These are phyloP conservation scores for Dactylellina sp. DNA, from an alignment of 2,329 filamentous ascomycete species.

Conservation along the genomic window DNA sequence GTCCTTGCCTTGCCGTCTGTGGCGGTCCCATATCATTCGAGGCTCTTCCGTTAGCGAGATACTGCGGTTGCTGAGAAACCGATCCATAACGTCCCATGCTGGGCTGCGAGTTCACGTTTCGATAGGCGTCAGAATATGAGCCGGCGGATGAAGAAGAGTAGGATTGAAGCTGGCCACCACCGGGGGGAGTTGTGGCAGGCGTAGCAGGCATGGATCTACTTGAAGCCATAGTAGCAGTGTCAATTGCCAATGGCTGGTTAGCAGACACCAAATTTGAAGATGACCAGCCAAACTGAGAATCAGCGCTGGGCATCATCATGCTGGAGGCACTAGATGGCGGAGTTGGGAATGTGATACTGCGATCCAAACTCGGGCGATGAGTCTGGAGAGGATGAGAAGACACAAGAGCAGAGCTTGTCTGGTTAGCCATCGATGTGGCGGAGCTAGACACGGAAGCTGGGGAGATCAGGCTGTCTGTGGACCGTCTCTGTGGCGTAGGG, in stretches of 20 bases:
- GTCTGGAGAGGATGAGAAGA: slow-evolving; percentile 75
- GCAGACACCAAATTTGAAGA: slow-evolving; percentile 71
- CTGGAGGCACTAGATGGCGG: slow-evolving; percentile 93
- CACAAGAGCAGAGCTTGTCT: slow-evolving; percentile 69
- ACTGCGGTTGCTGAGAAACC: slow-evolving; percentile 69
- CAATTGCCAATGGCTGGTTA: slow-evolving; percentile 80
- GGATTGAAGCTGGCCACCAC: slow-evolving; percentile 79
- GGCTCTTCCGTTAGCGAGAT: slow-evolving; percentile 71
- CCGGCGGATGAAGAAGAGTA: slow-evolving; percentile 72
- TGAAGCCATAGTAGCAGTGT: slow-evolving; percentile 78
- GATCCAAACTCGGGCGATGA: slow-evolving; percentile 80
- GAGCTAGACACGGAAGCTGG: slow-evolving; percentile 76
- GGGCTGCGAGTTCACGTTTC: slow-evolving; percentile 70
- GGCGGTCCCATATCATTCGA: slow-evolving; percentile 86
- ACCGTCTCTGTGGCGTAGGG: slow-evolving; percentile 68
- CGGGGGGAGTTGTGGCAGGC: slow-evolving; percentile 90
- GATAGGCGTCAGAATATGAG: slow-evolving; percentile 80
- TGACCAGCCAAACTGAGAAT: slow-evolving; percentile 79
- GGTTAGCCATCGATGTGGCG: slow-evolving; percentile 73
- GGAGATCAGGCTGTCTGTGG: slow-evolving; percentile 72
- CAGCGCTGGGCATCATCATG: slow-evolving; percentile 80
- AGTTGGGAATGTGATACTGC: slow-evolving; percentile 92
- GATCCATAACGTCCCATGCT: slow-evolving; percentile 77
- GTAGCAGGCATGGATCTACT: slow-evolving; percentile 88
- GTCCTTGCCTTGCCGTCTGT: slow-evolving; percentile 70